A percentile compares a stretch with the other conserved stretches of the same genome.
These are phyloP conservation scores for Penicillium oxalicum DNA, from an alignment of 2,329 filamentous ascomycete species.

Conservation along the genomic window DNA sequence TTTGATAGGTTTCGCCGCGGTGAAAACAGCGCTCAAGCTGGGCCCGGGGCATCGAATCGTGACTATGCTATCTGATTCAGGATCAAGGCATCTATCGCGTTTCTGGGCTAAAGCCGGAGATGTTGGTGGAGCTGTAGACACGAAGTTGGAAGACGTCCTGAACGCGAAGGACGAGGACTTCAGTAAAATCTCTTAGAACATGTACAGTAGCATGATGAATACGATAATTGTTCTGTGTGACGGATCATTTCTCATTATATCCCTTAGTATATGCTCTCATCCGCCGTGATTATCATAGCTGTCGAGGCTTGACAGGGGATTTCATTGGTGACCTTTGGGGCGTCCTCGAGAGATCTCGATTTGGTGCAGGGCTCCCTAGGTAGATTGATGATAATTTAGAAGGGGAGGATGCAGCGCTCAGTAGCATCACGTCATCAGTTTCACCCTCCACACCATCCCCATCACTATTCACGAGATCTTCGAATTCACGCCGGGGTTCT, in stretches of 20 bases:
- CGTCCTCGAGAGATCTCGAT: conserved; percentile 2
- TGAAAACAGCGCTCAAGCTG: conserved; percentile 42
- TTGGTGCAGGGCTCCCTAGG: conserved; percentile 8
- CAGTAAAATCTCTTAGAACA: conserved; percentile 15
- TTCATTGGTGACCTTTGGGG: conserved; percentile 7
- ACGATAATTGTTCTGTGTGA: no score
- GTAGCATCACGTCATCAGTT: not conserved
- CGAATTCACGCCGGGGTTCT: not conserved
- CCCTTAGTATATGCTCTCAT: no score
- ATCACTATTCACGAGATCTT: conserved; percentile 3
- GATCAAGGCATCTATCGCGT: conserved; percentile 47
- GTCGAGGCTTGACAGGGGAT: not conserved
- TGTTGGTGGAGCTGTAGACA: conserved; percentile 41
- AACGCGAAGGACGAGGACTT: conserved; percentile 32
- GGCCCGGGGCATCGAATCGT: conserved; percentile 46
- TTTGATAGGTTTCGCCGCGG: conserved; percentile 42
- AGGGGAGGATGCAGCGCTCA: conserved; percentile 6
- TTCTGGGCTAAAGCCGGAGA: conserved; percentile 47
- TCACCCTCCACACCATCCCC: conserved; percentile 2
- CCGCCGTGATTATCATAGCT: no score
- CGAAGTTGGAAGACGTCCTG: conserved; percentile 43
- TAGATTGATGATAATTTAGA: conserved; percentile 10
- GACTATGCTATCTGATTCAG: conserved; percentile 47
- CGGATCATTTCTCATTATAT: no score
- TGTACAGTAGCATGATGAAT: not conserved